Base-by-base conservation (phyloP, 257 asterid species). In the Petunia secreta region DNA sequence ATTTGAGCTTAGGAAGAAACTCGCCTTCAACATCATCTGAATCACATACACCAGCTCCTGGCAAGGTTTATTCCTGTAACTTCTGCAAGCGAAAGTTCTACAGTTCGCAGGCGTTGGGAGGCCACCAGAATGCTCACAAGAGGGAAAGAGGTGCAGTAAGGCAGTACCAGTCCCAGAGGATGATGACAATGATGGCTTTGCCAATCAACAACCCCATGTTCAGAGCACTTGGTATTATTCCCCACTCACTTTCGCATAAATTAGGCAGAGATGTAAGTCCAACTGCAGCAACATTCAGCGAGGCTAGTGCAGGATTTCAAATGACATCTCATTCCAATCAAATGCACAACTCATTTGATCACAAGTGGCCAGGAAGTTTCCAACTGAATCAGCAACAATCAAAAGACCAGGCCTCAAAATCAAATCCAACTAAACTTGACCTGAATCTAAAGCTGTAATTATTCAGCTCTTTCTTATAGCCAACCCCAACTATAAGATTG, bases 81-180 rank as follows among this genome's bases (percentile, higher is more conserved):
- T 95, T 91, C 90, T 95, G 99, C 90, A 88, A 85, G 95, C 78
- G 99, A 73, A 95, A 93, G 81, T 95, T 95, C 78, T 91, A 90
- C 86, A 95, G 94, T 81, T 92, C 97, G 75, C 98, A 95, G 80
- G 99, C 99, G 68, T 85, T 95, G 85, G 98, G 99, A 1, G 99
- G 99, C 34, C 99, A 95, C 85, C 98, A 95, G 86, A 95, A 95
- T 84, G 99, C 98, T 55, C 99, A 93, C 91, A 93, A 92, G 85
- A 89, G 94, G 77, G 98, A 93, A 80, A 92, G 99, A 75, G 96
- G 97, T 0, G 97, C 96, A 50, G 88, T 83, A 46, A 86, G 91
- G 75, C 87, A 90, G 75, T 87, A 89, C 83, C 96, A 87, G 81
- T 86, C 95, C 39, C 91, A 90, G 82, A 85, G 89, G 74, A 90